Conservation (phyloP, 1,139 yeast genomes). For the Geotrichum siamense region DNA sequence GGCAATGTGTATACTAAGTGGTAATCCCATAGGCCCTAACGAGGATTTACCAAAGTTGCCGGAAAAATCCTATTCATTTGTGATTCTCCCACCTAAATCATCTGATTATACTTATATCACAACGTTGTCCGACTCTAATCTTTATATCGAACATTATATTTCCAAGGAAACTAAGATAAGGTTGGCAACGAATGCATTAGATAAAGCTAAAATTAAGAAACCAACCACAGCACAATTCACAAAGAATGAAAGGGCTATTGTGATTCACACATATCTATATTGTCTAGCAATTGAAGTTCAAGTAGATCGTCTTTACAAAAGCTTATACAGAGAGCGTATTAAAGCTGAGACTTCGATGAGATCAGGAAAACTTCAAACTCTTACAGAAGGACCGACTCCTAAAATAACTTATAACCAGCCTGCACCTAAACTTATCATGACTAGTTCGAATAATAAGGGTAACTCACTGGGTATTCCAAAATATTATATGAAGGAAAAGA, state of each 20-base stretch:
- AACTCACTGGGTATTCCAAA: slow-evolving; percentile 7
- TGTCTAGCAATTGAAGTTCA: slow-evolving; percentile 54
- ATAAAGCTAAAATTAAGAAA: slow-evolving; percentile 15
- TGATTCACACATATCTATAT: slow-evolving; percentile 44
- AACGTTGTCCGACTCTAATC: slow-evolving; percentile 38
- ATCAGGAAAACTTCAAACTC: slow-evolving; percentile 7
- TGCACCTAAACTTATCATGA: slow-evolving; percentile 7
- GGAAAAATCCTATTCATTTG: slow-evolving; percentile 40
- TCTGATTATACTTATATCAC: slow-evolving; percentile 42
- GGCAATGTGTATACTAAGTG: slow-evolving; percentile 48
- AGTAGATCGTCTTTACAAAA: slow-evolving; percentile 51
- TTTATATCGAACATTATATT: slow-evolving; percentile 49
- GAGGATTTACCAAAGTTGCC: slow-evolving; percentile 31
- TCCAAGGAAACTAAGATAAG: slow-evolving; percentile 34
- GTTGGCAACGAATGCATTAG: slow-evolving; percentile 35
- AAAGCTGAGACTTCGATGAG: slow-evolving; percentile 8
- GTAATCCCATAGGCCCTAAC: slow-evolving; percentile 35
- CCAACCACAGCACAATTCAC: slow-evolving; percentile 24
- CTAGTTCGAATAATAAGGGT: slow-evolving; percentile 4
- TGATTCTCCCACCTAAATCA: slow-evolving; percentile 40
- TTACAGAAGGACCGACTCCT: slow-evolving; percentile 8
- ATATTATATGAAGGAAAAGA: slow-evolving; percentile 16
- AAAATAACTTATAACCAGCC: neutral
- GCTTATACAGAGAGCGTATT: slow-evolving; percentile 22
- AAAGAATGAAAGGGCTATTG: slow-evolving; percentile 41